Evolutionary conservation across 2,329 filamentous ascomycete species (phyloP).

Genomic region (Emmonsia crescens): DNA sequence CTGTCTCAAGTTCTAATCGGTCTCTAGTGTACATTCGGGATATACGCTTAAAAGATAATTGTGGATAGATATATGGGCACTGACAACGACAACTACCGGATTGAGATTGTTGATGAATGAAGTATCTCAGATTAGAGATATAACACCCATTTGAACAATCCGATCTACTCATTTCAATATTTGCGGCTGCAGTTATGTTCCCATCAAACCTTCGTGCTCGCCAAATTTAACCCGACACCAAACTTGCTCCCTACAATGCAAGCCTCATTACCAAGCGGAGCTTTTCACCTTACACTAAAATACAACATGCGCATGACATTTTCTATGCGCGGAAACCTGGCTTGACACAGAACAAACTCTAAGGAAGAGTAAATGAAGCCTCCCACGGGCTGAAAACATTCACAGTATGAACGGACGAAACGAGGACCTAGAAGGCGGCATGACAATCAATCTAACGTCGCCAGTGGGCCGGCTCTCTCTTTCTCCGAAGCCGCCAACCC

Average conservation of each 20-base stretch:
- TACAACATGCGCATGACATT: not conserved
- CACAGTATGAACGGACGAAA: not conserved
- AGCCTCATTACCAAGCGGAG: not conserved
- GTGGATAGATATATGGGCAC: not conserved
- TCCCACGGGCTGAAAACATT: not conserved
- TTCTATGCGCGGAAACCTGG: not conserved
- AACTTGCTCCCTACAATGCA: not conserved
- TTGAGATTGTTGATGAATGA: not conserved
- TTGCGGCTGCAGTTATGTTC: not conserved
- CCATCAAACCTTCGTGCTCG: not conserved
- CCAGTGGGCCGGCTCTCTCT: not conserved
- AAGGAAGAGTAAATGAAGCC: not conserved
- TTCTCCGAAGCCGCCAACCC: not conserved
- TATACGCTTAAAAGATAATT: not conserved
- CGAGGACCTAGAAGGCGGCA: not conserved
- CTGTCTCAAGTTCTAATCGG: not conserved
- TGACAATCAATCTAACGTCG: not conserved
- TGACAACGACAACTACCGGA: not conserved
- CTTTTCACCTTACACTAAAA: not conserved
- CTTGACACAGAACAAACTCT: not conserved
- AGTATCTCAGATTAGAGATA: not conserved
- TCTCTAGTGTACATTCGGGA: not conserved
- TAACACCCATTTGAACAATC: not conserved
- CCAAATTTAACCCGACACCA: not conserved
- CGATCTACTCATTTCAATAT: not conserved